Percentiles rank a stretch among this genome's conserved stretches.
These are phyloP conservation scores for Teunomyces stri DNA, from an alignment of 805 yeast species.

Conservation along the genomic window DNA sequence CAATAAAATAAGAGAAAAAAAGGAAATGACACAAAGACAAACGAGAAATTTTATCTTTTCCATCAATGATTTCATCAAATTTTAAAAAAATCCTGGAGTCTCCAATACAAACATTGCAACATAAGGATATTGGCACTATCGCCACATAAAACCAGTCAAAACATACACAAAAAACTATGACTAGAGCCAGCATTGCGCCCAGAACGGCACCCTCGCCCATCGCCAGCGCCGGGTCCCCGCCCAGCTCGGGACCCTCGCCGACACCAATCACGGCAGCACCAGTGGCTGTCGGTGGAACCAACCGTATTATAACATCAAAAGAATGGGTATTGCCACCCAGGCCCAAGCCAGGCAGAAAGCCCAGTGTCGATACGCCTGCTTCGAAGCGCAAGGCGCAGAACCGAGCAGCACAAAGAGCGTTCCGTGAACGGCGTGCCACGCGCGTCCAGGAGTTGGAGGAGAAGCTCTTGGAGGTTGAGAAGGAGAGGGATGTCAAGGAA, in stretches of 20 bases:
- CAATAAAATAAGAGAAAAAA: background rate
- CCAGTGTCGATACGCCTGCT: conserved; percentile 75
- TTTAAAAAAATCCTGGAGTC: conserved; percentile 1
- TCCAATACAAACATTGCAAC: conserved; percentile 1
- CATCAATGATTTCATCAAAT: conserved; percentile 7
- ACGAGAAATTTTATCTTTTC: conserved; percentile 10
- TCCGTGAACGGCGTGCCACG: conserved; percentile 82
- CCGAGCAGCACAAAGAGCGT: conserved; percentile 91
- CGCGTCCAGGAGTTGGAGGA: conserved; percentile 76
- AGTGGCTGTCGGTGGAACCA: conserved; percentile 12
- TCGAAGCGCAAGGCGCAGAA: conserved; percentile 87
- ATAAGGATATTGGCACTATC: background rate
- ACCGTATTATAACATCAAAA: conserved; percentile 55
- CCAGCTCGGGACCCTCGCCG: conserved; percentile 4
- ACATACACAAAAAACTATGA: background rate
- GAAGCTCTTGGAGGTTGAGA: conserved; percentile 63
- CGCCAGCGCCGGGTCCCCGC: conserved; percentile 7
- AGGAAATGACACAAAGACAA: conserved; percentile 6
- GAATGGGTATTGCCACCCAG: conserved; percentile 63
- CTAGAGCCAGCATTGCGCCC: conserved; percentile 11
- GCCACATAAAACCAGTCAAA: background rate
- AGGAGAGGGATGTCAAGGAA: conserved; percentile 60
- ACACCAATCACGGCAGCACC: conserved; percentile 1
- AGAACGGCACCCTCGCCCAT: conserved; percentile 15
- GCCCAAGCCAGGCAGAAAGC: conserved; percentile 61